Evolutionary conservation across 73 alveolate genomes (phyloP).

Genomic region (Paramecium sonneborni): DNA sequence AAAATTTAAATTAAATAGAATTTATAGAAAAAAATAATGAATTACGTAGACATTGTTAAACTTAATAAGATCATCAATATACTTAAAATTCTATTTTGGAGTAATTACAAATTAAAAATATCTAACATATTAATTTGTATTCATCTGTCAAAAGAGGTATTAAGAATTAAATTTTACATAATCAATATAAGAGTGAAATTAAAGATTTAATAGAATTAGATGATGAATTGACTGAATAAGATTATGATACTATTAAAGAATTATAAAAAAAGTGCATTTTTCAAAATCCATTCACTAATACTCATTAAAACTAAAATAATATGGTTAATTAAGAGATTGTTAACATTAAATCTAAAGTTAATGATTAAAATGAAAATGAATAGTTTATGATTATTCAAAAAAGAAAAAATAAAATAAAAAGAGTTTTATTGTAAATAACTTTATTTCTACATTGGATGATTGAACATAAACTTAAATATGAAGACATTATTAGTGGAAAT

Average conservation of each 20-base stretch:
- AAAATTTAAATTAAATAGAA: background rate
- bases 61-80: background rate
- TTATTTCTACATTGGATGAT: background rate
- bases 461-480: background rate
- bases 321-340: background rate
- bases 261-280: background rate
- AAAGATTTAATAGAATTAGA: background rate
- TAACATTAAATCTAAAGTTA: background rate
- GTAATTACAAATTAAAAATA: background rate
- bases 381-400: background rate
- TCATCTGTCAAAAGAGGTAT: background rate
- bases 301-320: background rate
- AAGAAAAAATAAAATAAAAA: background rate
- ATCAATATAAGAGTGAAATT: background rate
- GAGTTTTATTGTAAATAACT: background rate
- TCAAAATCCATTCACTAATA: background rate
- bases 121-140: background rate
- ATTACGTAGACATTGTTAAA: background rate
- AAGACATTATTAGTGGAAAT: background rate
- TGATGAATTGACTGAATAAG: background rate
- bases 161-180: background rate
- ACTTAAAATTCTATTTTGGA: background rate
- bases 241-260: background rate
- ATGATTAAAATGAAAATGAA: background rate
- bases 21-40: background rate